Percentiles rank a stretch among this genome's conserved stretches.
These are phyloP conservation scores for Clarireedia sp. DNA, from an alignment of 2,329 filamentous ascomycete genomes.

Conservation along the genomic window DNA sequence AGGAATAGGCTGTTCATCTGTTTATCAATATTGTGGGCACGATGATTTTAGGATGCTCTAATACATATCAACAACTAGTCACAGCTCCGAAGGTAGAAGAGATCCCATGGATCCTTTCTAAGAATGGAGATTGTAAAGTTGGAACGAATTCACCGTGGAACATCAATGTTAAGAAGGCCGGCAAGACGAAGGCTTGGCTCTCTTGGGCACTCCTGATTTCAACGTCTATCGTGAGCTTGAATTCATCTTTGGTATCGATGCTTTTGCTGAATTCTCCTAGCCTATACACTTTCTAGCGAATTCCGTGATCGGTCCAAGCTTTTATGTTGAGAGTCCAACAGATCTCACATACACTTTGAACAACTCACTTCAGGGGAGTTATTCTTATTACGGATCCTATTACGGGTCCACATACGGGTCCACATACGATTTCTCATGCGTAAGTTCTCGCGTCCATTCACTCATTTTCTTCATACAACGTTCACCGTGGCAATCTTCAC, in stretches of 20 bases:
- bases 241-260: neutral
- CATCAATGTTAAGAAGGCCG: slow-evolving; percentile 17
- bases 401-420: neutral
- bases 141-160: slow-evolving; percentile 18
- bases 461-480: neutral
- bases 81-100: slow-evolving; percentile 15
- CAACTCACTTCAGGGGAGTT: too few relatives aligned
- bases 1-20: slow-evolving; percentile 11
- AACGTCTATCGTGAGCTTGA: slow-evolving; percentile 16
- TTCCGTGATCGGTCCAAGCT: slow-evolving; percentile 17
- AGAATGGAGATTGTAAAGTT: slow-evolving; percentile 16
- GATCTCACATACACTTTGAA: neutral
- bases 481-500: too few relatives aligned
- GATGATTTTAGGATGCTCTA: slow-evolving; percentile 19
- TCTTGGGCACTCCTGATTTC: slow-evolving; percentile 17
- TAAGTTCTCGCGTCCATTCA: neutral
- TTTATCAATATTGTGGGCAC: slow-evolving; percentile 20
- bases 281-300: slow-evolving; percentile 21
- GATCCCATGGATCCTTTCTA: slow-evolving; percentile 16
- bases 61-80: slow-evolving; percentile 20
- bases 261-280: slow-evolving; percentile 3
- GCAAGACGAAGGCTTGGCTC: slow-evolving; percentile 15
- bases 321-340: slow-evolving; percentile 16
- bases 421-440: slow-evolving; percentile 6
- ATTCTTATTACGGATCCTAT: neutral